These are phyloP conservation scores for Pseudogymnoascus sp. DNA, from an alignment of 2,329 filamentous ascomycete genomes.

Conservation along the genomic window DNA sequence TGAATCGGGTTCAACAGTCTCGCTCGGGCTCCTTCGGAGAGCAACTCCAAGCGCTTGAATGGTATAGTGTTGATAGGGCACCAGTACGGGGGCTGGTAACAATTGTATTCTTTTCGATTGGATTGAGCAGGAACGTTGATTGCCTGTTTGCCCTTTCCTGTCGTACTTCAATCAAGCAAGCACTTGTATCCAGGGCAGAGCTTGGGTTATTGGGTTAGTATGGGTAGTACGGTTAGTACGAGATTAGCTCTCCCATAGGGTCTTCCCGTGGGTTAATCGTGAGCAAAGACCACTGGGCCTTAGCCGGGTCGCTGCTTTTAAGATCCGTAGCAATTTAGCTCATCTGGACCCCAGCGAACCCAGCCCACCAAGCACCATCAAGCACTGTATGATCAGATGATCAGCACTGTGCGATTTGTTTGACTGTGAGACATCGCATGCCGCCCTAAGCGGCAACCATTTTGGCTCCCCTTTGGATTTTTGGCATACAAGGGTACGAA, in stretches of 20 bases:
- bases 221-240: not conserved
- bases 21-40: not conserved
- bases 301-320: not conserved
- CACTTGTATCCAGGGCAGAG: slow-evolving; percentile 4
- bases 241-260: not conserved
- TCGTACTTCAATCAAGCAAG: not conserved
- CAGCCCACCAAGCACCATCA: not conserved
- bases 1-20: not conserved
- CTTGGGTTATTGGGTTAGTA: not conserved
- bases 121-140: not conserved
- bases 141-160: not conserved
- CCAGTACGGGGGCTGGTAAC: not conserved
- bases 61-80: not conserved
- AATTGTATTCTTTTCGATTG: not conserved
- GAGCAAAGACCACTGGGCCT: not conserved
- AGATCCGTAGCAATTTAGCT: not conserved
- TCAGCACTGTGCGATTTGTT: not conserved
- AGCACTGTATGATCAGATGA: not conserved
- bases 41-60: not conserved
- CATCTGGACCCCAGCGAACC: not conserved
- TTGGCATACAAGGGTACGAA: not conserved
- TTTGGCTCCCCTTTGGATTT: not conserved
- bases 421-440: not conserved
- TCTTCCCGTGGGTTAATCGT: slow-evolving; percentile 4
- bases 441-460: not conserved